phyloP scores from a whole-genome alignment of 2,329 filamentous ascomycete species.

The Monilinia polystroma region DNA sequence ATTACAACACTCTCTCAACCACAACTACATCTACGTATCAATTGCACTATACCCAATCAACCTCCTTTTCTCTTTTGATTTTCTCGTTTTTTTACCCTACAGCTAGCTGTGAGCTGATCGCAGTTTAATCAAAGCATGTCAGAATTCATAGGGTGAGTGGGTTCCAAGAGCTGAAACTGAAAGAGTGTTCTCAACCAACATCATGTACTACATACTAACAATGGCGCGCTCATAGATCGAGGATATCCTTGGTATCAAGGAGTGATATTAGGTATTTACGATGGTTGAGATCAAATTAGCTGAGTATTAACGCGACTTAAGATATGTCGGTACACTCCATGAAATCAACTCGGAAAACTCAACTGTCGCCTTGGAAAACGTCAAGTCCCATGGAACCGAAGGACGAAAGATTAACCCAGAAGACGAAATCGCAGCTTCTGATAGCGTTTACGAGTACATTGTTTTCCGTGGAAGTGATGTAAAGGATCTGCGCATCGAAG shows the following conservation, averaged over 20 bases:
- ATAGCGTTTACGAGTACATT: conserved; percentile 96
- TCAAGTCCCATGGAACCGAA: conserved; percentile 91
- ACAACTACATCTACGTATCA: conserved; percentile 5
- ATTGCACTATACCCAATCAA: conserved; percentile 23
- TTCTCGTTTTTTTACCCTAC: conserved; percentile 18
- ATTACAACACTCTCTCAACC: conserved; percentile 8
- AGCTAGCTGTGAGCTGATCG: conserved; percentile 40
- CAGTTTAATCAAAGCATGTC: conserved; percentile 47
- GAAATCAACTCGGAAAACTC: conserved; percentile 98
- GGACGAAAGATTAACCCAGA: conserved; percentile 75
- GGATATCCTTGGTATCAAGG: conserved; percentile 95
- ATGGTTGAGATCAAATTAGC: conserved; percentile 12
- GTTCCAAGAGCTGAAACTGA: conserved; percentile 28
- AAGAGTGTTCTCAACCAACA: conserved; percentile 19
- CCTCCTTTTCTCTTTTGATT: conserved; percentile 16
- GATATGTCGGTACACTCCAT: conserved; percentile 93
- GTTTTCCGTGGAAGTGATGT: conserved; percentile 98
- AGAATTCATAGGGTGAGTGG: conserved; percentile 60
- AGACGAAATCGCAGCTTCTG: conserved; percentile 79
- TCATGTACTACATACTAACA: conserved; percentile 31
- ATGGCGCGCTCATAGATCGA: conserved; percentile 58
- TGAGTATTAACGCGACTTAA: conserved; percentile 44
- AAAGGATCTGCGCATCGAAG: conserved; percentile 93
- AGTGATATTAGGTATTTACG: conserved; percentile 85
- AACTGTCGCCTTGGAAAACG: conserved; percentile 95